phyloP scores from a whole-genome alignment of 2,329 filamentous ascomycete species.

The Xylariaceae sp. region DNA sequence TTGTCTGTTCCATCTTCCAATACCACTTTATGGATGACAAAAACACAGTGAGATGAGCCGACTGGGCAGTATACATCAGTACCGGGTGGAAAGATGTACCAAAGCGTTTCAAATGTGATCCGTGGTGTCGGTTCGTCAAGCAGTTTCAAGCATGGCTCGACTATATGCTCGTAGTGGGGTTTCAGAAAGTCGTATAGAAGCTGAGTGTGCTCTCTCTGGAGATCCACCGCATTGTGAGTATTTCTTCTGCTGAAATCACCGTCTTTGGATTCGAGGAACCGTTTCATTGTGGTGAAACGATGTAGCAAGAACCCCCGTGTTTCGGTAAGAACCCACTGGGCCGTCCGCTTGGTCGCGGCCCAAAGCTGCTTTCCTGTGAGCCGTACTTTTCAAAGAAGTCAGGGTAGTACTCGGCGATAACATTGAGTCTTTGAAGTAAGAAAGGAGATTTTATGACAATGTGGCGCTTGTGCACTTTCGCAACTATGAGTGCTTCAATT shows the following conservation, averaged over 20 bases:
- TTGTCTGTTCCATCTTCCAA: too few species aligned
- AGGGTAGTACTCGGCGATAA: conserved; percentile 1
- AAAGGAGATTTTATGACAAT: conserved; percentile 4
- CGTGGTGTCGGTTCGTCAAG: neutral
- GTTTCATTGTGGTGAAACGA: neutral
- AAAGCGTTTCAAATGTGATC: conserved; percentile 2
- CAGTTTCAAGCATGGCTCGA: neutral
- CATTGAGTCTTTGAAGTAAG: neutral
- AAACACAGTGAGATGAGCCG: neutral
- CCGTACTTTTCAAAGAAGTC: neutral
- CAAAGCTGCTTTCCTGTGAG: too few species aligned
- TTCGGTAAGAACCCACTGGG: neutral
- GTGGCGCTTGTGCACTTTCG: neutral
- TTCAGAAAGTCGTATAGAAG: too few species aligned
- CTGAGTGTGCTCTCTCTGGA: too few species aligned
- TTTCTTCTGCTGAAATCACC: neutral
- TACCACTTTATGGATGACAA: neutral
- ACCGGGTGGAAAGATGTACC: conserved; percentile 6
- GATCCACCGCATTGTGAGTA: too few species aligned
- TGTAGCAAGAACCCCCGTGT: conserved; percentile 6
- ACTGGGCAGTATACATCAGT: conserved; percentile 2
- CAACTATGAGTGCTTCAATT: neutral
- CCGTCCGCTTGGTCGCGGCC: neutral
- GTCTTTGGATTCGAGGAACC: neutral
- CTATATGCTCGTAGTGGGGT: too few species aligned